A percentile compares a stretch with the other conserved stretches of the same genome.
Conservation (phyloP, 164 flowering plant genomes). For the Stephania japonica region DNA sequence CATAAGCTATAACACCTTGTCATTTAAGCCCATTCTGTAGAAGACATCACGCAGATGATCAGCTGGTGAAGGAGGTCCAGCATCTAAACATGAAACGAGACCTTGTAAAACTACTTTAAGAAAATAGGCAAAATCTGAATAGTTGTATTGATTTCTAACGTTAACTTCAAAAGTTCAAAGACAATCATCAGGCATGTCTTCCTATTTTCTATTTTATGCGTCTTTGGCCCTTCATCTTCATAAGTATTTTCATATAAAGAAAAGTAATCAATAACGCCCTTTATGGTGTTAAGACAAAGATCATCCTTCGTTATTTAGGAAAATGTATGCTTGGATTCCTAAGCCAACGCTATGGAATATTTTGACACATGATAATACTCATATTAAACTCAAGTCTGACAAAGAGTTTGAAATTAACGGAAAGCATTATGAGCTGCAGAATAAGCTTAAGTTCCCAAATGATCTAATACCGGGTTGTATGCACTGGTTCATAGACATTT, state of each 20-base stretch:
- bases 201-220: no score
- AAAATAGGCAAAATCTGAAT: neutral
- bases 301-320: no score
- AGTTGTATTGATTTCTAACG: no score
- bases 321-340: no score
- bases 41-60: constrained; percentile 84
- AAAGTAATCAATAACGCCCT: no score
- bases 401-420: neutral
- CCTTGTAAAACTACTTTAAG: neutral
- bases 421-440: neutral
- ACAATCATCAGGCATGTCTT: no score
- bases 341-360: no score
- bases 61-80: constrained; percentile 96
- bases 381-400: neutral
- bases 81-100: constrained; percentile 38
- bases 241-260: no score
- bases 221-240: no score
- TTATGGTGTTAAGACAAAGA: no score
- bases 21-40: constrained; percentile 92
- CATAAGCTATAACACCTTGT: constrained; percentile 65
- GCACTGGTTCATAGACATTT: neutral
- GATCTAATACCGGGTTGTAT: neutral
- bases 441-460: neutral
- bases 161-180: no score
- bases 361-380: no score